Evolutionary conservation across 2,329 filamentous ascomycete genomes (phyloP), one percentile per base, ranked within the genome.

Genomic region (Scytalidium sp.): DNA sequence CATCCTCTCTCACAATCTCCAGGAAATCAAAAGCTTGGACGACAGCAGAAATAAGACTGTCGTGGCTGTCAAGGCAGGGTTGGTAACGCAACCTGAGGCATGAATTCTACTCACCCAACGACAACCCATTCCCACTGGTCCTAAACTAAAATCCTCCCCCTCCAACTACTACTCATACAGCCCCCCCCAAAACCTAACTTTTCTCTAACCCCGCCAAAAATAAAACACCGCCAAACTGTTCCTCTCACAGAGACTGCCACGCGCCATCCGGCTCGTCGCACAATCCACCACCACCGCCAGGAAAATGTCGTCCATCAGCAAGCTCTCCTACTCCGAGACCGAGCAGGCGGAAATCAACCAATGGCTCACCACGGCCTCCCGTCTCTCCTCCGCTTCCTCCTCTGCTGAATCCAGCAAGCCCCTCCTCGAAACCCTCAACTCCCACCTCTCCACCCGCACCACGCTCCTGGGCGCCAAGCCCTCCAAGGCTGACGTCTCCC

Each of bases 401-500:
- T 71, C 76, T 45, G 67, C 72, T 13, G 25, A 27, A 36, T 79
- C 81, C 54, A 69, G 75, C 10, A 70, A 81, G 23, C 78, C 83
- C 56, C 85, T 91, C 53, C 81, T 97, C 56, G 81, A 85, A 51
- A 82, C 85, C 49, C 81, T 97, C 61, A 96, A 97, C 77, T 79
- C 81, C 50, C 90, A 96, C 73, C 85, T 97, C 54, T 86, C 90
- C 50, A 88, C 87, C 58, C 90, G 90, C 60, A 95, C 92, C 52
- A 97, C 92, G 39, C 76, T 97, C 36, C 84, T 97, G 54, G 93
- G 93, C 62, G 80, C 80, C 67, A 97, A 97, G 76, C 90, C 92
- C 47, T 95, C 89, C 60, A 82, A 88, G 66, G 92, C 90, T 55
- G 92, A 97, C 64, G 78, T 95, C 52, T 87, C 88, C 59, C 77